Evolutionary conservation across 345 rosid genomes (phyloP).

Genomic region (Raphanus sativus): DNA sequence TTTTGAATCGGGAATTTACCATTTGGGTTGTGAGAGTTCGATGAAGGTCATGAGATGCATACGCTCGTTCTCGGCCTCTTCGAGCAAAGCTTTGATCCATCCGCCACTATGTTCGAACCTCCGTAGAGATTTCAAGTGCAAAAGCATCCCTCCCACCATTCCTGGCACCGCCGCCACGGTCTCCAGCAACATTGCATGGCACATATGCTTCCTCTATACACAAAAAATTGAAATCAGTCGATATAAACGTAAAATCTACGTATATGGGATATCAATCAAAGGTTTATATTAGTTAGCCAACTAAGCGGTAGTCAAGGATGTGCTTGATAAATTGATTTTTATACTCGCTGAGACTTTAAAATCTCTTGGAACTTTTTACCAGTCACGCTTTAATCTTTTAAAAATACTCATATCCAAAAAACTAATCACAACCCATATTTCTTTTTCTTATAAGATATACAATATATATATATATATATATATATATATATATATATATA

Average conservation of each 20-base stretch:
- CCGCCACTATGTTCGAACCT: conserved; percentile 65
- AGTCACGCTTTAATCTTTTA: neutral
- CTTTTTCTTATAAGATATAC: too few relatives aligned
- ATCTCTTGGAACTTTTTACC: neutral
- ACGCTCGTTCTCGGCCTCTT: conserved; percentile 69
- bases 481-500: too few relatives aligned
- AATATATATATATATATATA: too few relatives aligned
- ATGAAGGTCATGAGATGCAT: conserved; percentile 73
- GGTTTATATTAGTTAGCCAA: neutral
- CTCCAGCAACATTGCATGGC: conserved; percentile 68
- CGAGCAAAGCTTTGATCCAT: conserved; percentile 65
- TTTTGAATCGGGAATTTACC: conserved; percentile 24
- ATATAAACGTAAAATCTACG: neutral
- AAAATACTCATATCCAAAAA: neutral
- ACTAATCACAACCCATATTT: neutral
- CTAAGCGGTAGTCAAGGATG: neutral
- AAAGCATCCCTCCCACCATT: conserved; percentile 71
- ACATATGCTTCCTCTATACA: conserved; percentile 59
- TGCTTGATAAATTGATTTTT: neutral
- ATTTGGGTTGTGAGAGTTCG: conserved; percentile 52
- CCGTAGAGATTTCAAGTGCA: conserved; percentile 59
- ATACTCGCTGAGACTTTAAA: neutral
- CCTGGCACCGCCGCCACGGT: conserved; percentile 67
- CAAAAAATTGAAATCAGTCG: neutral
- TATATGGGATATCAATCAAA: neutral